A percentile compares a stretch with the other conserved stretches of the same genome.
These are phyloP conservation scores for Elaphomyces granulatus DNA, from an alignment of 495 filamentous ascomycete species.

Conservation along the genomic window DNA sequence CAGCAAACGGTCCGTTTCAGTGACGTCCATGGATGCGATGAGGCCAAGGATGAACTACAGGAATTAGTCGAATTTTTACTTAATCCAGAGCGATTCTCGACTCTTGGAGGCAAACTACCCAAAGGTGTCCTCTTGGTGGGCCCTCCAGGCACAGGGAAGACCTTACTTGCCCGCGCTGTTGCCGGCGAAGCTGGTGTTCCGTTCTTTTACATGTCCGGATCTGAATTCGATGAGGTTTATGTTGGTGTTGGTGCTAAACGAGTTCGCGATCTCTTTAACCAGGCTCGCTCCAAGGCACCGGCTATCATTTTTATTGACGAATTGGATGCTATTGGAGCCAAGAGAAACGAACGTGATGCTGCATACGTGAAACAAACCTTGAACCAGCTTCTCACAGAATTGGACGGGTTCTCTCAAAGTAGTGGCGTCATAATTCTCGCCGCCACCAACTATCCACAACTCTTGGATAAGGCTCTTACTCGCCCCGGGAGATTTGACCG, in stretches of 20 bases:
- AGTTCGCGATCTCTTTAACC: conserved; percentile 85
- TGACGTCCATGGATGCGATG: conserved; percentile 94
- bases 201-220: conserved; percentile 99
- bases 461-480: conserved; percentile 87
- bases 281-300: conserved; percentile 76
- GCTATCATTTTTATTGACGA: conserved; percentile 99
- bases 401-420: conserved; percentile 91
- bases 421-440: conserved; percentile 89
- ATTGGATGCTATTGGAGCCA: conserved; percentile 88
- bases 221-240: conserved; percentile 96
- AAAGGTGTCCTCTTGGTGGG: conserved; percentile 94
- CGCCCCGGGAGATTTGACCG: conserved; percentile 93
- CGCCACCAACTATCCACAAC: conserved; percentile 89
- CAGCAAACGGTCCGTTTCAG: conserved; percentile 81
- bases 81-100: conserved; percentile 80
- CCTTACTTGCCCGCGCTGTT: conserved; percentile 88
- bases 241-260: conserved; percentile 97
- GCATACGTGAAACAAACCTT: conserved; percentile 96
- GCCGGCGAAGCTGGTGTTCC: conserved; percentile 95
- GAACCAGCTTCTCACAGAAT: conserved; percentile 94
- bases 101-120: conserved; percentile 85
- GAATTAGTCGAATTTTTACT: conserved; percentile 93
- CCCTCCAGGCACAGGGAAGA: conserved; percentile 95
- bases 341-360: conserved; percentile 82
- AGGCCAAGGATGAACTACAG: conserved; percentile 95